Evolutionary conservation across 805 yeast genomes (phyloP), one percentile per base, ranked within the genome.

Genomic region (Candida qinlingensis): DNA sequence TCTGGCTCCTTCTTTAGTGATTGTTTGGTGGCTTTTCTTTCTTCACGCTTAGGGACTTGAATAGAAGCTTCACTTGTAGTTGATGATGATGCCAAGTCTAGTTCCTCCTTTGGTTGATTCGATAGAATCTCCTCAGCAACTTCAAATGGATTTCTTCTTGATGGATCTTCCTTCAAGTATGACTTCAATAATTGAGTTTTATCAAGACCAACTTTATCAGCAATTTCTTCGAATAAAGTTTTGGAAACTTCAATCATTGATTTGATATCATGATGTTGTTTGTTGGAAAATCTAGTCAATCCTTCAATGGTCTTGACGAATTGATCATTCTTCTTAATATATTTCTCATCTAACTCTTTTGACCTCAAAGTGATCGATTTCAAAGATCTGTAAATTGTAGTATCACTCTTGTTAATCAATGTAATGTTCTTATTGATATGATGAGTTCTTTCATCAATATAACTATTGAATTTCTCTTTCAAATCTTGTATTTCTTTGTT

Each of bases 181-280:
- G 52, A 37, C 38, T 54, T 37, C 46, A 59, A 25, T 39, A 55
- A 35, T 37, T 53, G 50, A 5, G 30, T 37, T 34, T 59, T 58
- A 45, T 58, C 59, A n/a, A 63, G 44, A 11, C 55, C 40, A 33
- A 56, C 73, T 47, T 65, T 55, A 40, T 66, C 65, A 10, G 66
- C 70, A 41, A 73, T 50, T 31, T 75, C 66, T 28, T 65, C 67
- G 50, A 82, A 67, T 25, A 74, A 66, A 7, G 70, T 71, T 42
- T 75, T 75, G 47, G 79, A 75, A 45, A 77, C 75, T 37, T 65
- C 68, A 42, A 81, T 60, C 3, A 79, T 58, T 3, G 62, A 52
- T 47, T 72, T 68, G 4, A 79, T 67, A 42, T 77, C 77, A 46
- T 67, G 69, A n/a, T 80, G 79, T 52, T 79, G 81, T 19, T 66